phyloP scores from a whole-genome alignment of 139 green algal genomes.

The Pycnococcus provasolii region DNA sequence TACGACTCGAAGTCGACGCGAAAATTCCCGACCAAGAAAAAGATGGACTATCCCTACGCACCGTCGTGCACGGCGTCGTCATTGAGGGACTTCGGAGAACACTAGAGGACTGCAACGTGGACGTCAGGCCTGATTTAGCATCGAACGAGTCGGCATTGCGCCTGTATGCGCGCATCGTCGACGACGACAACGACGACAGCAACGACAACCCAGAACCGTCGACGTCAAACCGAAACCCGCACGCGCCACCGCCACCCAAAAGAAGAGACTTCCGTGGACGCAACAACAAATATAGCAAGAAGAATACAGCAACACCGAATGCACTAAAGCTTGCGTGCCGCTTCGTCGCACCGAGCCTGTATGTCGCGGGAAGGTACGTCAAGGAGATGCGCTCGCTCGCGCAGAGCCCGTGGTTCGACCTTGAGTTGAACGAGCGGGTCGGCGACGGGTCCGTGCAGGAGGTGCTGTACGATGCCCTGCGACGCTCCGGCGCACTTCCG shows the following conservation, averaged over 20 bases:
- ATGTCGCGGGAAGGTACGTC: constrained; percentile 31
- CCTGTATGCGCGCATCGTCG: too few relatives aligned
- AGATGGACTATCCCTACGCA: not conserved
- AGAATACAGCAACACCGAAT: not conserved
- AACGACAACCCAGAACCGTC: constrained; percentile 4
- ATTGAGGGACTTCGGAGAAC: too few relatives aligned
- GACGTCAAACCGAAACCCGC: not conserved
- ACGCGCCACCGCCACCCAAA: not conserved
- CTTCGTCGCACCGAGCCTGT: not conserved
- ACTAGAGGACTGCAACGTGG: too few relatives aligned
- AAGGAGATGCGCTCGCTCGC: constrained; percentile 29
- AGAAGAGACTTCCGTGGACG: not conserved
- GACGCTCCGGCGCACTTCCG: constrained; percentile 20
- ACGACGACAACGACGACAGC: not conserved
- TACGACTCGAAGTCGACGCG: not conserved
- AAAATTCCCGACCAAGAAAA: not conserved
- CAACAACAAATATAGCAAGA: too few relatives aligned
- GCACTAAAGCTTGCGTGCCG: not conserved
- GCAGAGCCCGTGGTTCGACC: constrained; percentile 45
- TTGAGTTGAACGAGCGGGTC: constrained; percentile 37
- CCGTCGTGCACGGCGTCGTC: not conserved
- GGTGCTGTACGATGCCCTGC: constrained; percentile 34
- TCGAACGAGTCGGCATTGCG: too few relatives aligned
- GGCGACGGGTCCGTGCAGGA: constrained; percentile 34
- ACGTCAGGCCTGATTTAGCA: too few relatives aligned